These are phyloP conservation scores for Fusarium sp. DNA, from an alignment of 2,329 filamentous ascomycete species.

Conservation along the genomic window DNA sequence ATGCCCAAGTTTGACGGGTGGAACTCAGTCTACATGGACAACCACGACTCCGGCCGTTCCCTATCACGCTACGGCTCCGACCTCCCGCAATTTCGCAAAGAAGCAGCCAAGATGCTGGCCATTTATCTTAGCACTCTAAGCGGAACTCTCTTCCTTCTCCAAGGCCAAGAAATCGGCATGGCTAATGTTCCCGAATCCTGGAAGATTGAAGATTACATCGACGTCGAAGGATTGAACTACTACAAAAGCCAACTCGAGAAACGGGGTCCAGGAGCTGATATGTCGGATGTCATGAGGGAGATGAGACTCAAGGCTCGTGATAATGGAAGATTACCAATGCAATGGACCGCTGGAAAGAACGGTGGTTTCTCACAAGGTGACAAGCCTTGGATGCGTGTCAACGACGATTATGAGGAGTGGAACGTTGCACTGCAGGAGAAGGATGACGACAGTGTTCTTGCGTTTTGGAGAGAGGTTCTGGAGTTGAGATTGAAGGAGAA, in stretches of 20 bases:
- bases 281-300: conserved; percentile 55
- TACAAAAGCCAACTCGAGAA: conserved; percentile 43
- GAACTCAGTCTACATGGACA: conserved; percentile 65
- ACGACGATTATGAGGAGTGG: conserved; percentile 37
- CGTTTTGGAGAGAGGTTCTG: conserved; percentile 34
- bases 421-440: conserved; percentile 36
- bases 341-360: conserved; percentile 62
- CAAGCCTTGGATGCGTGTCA: conserved; percentile 45
- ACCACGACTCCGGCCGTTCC: conserved; percentile 65
- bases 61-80: conserved; percentile 61
- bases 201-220: conserved; percentile 56
- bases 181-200: conserved; percentile 57
- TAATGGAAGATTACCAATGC: conserved; percentile 48
- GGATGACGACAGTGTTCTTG: conserved; percentile 28
- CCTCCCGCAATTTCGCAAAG: conserved; percentile 50
- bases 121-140: conserved; percentile 53
- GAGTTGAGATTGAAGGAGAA: conserved; percentile 23
- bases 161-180: conserved; percentile 66
- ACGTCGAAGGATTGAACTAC: conserved; percentile 57
- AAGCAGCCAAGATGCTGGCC: conserved; percentile 60
- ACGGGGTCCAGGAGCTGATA: conserved; percentile 38
- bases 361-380: conserved; percentile 54
- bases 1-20: conserved; percentile 54
- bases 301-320: conserved; percentile 50
- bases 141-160: conserved; percentile 61